Evolutionary conservation across 1,139 yeast species (phyloP).

Genomic region (Magnusiomyces starmeri): DNA sequence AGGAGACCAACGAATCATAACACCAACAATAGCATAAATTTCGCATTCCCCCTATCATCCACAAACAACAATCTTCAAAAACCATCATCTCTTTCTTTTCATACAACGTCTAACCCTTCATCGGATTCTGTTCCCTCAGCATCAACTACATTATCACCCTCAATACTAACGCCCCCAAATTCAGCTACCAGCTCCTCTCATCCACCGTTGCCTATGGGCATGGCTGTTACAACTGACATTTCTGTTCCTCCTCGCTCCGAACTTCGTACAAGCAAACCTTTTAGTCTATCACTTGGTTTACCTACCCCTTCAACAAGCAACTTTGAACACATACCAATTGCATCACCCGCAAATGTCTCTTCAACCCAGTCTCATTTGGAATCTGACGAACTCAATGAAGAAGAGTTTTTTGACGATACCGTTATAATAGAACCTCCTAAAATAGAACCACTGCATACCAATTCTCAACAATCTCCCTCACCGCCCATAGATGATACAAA

Average conservation of each 20-base stretch:
- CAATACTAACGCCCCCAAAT: not conserved
- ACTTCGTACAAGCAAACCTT: too few species aligned
- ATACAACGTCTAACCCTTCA: not conserved
- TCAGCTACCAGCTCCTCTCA: not conserved
- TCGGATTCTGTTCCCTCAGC: too few species aligned
- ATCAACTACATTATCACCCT: not conserved
- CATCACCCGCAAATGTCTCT: too few species aligned
- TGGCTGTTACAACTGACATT: too few species aligned
- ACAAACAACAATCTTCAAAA: not conserved
- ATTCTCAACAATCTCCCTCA: not conserved
- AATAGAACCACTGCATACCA: not conserved
- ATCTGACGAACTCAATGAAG: too few species aligned
- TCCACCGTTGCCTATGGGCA: too few species aligned
- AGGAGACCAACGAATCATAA: not conserved
- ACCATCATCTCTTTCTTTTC: not conserved
- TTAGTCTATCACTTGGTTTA: too few species aligned
- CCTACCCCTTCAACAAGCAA: too few species aligned
- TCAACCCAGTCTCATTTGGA: too few species aligned
- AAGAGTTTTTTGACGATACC: not conserved
- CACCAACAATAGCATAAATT: not conserved
- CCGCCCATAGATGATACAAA: too few species aligned
- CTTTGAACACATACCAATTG: too few species aligned
- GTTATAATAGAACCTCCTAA: not conserved
- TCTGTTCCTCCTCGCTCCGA: too few species aligned
- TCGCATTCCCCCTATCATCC: not conserved